Evolutionary conservation across 257 asterid genomes (phyloP).

Genomic region (Thymus mandschuricus): DNA sequence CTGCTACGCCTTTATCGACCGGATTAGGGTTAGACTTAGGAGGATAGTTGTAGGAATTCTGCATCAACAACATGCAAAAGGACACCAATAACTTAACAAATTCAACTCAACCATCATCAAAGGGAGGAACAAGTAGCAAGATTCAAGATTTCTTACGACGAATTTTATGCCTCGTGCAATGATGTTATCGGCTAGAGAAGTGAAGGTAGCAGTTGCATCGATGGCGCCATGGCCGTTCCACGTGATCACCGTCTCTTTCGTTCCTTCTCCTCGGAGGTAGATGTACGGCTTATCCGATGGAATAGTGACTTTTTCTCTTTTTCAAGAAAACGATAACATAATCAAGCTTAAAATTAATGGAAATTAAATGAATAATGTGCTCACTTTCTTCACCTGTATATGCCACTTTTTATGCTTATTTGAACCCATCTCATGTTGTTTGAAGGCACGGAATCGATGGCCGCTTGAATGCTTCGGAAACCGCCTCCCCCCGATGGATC

Average conservation of each 20-base stretch:
- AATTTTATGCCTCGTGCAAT: conserved; percentile 59
- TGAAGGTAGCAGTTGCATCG: conserved; percentile 59
- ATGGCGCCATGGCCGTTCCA: conserved; percentile 53
- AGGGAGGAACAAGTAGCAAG: not conserved
- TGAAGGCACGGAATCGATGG: conserved; percentile 57
- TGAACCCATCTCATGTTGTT: conserved; percentile 47
- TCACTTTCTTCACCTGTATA: conserved; percentile 48
- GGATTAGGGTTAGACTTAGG: conserved; percentile 34
- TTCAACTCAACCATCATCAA: not conserved
- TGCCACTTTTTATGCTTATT: conserved; percentile 46
- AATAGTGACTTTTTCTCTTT: conserved; percentile 59
- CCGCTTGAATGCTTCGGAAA: conserved; percentile 55
- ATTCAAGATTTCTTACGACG: conserved; percentile 39
- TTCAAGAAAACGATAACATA: too few relatives aligned
- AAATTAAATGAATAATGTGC: too few relatives aligned
- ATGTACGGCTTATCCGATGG: conserved; percentile 58
- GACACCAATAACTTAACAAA: not conserved
- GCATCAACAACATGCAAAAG: not conserved
- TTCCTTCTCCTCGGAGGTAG: conserved; percentile 67
- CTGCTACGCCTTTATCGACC: conserved; percentile 57
- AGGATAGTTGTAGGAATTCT: conserved; percentile 74
- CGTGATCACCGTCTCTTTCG: conserved; percentile 36
- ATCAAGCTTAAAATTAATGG: not conserved
- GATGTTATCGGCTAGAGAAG: conserved; percentile 52
- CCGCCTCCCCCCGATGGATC: conserved; percentile 45